These are phyloP conservation scores for Lactarius indigo DNA, from an alignment of 768 basidiomycete species.

Conservation along the genomic window DNA sequence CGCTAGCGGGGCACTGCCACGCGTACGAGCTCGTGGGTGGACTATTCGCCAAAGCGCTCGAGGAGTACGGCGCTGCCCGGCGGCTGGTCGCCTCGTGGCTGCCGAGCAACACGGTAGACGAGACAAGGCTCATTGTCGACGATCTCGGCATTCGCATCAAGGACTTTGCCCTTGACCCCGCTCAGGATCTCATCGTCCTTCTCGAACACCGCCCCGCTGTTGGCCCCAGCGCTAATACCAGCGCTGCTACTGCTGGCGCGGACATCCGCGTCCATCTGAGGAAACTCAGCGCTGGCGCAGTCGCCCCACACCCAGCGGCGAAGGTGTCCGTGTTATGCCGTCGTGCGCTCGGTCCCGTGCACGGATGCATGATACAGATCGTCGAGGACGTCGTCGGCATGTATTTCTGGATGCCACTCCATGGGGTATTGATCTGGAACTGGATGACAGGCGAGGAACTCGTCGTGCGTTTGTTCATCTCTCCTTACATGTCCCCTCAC, in stretches of 20 bases:
- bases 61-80: constrained; percentile 24
- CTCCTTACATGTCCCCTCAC: neutral
- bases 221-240: neutral
- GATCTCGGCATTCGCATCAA: constrained; percentile 42
- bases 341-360: constrained; percentile 28
- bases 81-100: constrained; percentile 30
- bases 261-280: constrained; percentile 41
- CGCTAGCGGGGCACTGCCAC: constrained; percentile 37
- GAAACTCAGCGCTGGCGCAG: constrained; percentile 38
- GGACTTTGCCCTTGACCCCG: constrained; percentile 65
- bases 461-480: constrained; percentile 37
- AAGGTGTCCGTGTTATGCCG: constrained; percentile 30
- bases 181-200: constrained; percentile 55
- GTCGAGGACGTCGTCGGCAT: constrained; percentile 52
- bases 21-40: constrained; percentile 64
- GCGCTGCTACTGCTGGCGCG: neutral
- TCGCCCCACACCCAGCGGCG: constrained; percentile 43
- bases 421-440: constrained; percentile 46
- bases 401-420: constrained; percentile 38
- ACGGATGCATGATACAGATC: constrained; percentile 45
- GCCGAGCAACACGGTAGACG: constrained; percentile 24
- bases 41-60: constrained; percentile 39
- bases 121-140: constrained; percentile 27
- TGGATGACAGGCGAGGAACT: constrained; percentile 45
- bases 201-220: constrained; percentile 28